Evolutionary conservation across 495 filamentous ascomycete species (phyloP), one percentile per base, ranked within the genome.

Genomic region (Penicillium bovifimosum): DNA sequence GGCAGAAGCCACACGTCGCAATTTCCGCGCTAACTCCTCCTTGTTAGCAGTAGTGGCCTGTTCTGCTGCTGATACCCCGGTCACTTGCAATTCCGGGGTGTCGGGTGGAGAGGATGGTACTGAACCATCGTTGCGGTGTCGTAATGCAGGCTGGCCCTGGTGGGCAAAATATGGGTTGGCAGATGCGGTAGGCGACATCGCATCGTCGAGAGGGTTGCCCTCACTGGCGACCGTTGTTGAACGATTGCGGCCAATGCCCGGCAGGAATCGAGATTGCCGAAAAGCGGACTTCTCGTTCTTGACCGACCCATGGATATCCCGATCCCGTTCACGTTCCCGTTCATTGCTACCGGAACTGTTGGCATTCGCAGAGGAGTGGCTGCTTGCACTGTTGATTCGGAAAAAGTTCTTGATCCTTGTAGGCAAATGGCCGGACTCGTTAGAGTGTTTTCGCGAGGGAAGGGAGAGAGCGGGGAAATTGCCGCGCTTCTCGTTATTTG

Each of bases 101-200:
- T 95, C 91, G 24, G 93, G 91, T n/a, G 93, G 95, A 33, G 91
- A 96, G 1, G 91, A 90, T 18, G 93, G 93, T n/a, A 93, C 87
- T 58, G 88, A 95, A 62, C 86, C 88, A 35, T 96, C 89, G 67
- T 96, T 95, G 71, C 91, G 91, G 73, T 98, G 93, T 57, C 93
- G 83, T 57, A 97, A 73, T 47, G 88, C 84, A 16, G 93, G 93
- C 53, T 90, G 92, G 47, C 93, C 93, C 67, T 98, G 93, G 67
- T 97, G 95, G 42, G 85, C 87, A 68, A 98, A 98, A 64, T 98
- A 98, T 3, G 93, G 93, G 64, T 98, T 98, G 27, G 91, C 95
- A 56, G 91, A 84, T 13, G 92, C 95, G 14, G 90, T 96, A 18
- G 95, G 93, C 54, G 90, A 96, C 50, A 96, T 78, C 58, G 80